Evolutionary conservation across 768 basidiomycete genomes (phyloP).

Genomic region (Suillus tomentosus): DNA sequence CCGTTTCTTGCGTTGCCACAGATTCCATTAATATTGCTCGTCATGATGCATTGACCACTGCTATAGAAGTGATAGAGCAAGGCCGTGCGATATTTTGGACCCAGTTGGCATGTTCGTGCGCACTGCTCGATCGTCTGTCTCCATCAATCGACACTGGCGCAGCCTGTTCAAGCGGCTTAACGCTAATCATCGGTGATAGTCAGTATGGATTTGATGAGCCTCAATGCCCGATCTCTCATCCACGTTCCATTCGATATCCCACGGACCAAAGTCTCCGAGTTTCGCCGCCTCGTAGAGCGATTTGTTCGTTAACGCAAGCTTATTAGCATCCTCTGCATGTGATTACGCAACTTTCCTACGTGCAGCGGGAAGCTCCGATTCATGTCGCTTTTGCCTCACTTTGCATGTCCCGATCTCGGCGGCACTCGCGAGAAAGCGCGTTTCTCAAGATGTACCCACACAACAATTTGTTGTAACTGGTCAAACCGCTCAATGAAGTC

Average conservation of each 20-base stretch:
- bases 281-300: not conserved
- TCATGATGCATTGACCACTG: not conserved
- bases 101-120: not conserved
- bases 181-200: not conserved
- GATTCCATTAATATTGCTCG: not conserved
- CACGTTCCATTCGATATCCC: not conserved
- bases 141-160: not conserved
- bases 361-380: not conserved
- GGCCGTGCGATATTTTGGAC: not conserved
- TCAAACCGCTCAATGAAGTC: not conserved
- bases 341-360: not conserved
- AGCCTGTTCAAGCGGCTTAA: not conserved
- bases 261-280: not conserved
- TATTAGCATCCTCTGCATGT: not conserved
- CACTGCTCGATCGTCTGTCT: not conserved
- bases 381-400: not conserved
- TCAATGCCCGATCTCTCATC: not conserved
- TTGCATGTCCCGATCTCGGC: not conserved
- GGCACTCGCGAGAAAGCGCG: not conserved
- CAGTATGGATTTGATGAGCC: not conserved
- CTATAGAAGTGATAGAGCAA: not conserved
- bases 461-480: not conserved
- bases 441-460: not conserved
- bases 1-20: not conserved
- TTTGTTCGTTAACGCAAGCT: not conserved